phyloP scores from a whole-genome alignment of 2,329 filamentous ascomycete species.

The Aspergillus sp. region DNA sequence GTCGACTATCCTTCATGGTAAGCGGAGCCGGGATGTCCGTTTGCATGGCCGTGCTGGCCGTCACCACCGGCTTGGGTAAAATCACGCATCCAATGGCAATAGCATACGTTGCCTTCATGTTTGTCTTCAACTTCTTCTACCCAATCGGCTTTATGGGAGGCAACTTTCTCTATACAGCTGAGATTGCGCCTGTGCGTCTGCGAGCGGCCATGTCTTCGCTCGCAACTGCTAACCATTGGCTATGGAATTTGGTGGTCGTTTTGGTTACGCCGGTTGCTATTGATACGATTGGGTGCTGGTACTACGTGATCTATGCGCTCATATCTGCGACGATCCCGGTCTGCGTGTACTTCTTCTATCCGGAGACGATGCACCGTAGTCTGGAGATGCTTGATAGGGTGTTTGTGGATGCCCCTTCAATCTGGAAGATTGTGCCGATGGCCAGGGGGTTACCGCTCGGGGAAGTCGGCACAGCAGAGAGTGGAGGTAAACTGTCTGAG shows the following conservation, averaged over 20 bases:
- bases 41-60: conserved; percentile 15
- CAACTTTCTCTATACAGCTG: conserved; percentile 11
- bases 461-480: neutral
- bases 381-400: conserved; percentile 7
- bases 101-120: conserved; percentile 1
- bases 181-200: conserved; percentile 9
- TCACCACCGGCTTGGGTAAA: conserved; percentile 7
- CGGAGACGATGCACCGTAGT: conserved; percentile 16
- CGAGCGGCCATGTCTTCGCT: conserved; percentile 11
- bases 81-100: neutral
- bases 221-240: conserved; percentile 15
- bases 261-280: conserved; percentile 13
- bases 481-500: neutral
- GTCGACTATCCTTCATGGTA: conserved; percentile 12
- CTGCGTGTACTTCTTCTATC: conserved; percentile 13
- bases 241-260: conserved; percentile 13
- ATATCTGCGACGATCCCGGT: conserved; percentile 6
- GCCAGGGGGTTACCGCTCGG: neutral
- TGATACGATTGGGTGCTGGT: conserved; percentile 7
- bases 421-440: neutral
- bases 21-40: conserved; percentile 11
- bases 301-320: conserved; percentile 11
- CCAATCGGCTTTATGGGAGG: conserved; percentile 13
- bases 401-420: neutral
- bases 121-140: conserved; percentile 14